Base-by-base conservation (phyloP, 2,329 filamentous ascomycete species). In the Ceratocystis cubensis region DNA sequence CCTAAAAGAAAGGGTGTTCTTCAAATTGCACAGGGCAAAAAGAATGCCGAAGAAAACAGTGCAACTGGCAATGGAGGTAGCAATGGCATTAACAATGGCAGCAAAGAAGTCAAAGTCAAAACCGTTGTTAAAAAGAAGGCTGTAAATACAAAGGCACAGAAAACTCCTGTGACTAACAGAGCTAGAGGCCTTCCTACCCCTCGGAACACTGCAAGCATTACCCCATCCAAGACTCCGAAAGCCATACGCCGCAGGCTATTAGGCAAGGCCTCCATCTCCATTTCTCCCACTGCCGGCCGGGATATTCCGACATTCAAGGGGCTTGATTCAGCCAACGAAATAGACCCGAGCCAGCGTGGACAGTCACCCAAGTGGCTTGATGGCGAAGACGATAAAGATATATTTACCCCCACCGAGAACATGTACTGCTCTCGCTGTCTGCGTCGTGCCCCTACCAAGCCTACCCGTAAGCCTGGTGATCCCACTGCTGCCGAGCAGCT, bases 391-490 rank as follows among this genome's bases (percentile, higher is more conserved):
- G 30, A 66, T 6, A 6, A n/a, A 30, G 3, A 30, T 13, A 25
- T 3, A 17, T 66, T 68, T 64, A 30, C 37, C n/a, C 20, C 63
- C 13, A 61, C 44, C 6, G 33, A 64, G 17, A 63, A 56, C 57
- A 65, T 69, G 63, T 66, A 67, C 63, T 67, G 67, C 46, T 67
- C 65, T 15, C 59, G 63, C 62, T 67, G 65, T 41, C 59, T 69
- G 63, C 65, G 65, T 20, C 62, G 65, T 25, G 61, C 59, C 13
- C 65, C 65, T 13, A 13, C 53, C 48, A 68, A 67, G 61, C 28
- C 28, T n/a, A 46, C 56, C 13, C 17, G 30, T 17, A 66, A 61
- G 50, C 17, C 37, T 20, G 64, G 53, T 28, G 64, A 65, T 5
- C 67, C 67, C 15, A 30, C 22, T 45, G 59, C 22, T 33, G 37